Base-by-base conservation (phyloP, 352 stramenopile genomes). In the Phytopythium cucurbitacearum region DNA sequence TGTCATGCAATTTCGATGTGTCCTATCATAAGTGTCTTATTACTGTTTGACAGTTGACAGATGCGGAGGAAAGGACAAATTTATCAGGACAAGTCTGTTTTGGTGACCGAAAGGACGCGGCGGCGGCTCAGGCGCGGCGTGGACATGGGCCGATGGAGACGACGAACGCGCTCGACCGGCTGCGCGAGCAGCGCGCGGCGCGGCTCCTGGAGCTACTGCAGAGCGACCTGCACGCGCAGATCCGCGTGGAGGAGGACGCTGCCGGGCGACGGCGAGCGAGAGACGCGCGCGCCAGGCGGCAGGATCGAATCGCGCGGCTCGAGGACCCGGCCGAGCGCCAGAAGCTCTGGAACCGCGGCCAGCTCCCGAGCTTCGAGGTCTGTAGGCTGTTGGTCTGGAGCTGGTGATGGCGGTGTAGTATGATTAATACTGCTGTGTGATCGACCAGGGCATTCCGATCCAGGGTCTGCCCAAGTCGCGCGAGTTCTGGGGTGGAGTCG, bases 391-490 rank as follows among this genome's bases (percentile, higher is more conserved):
- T 48, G 44, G 4, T 10, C 12, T 50, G 12, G 12, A 0, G 10
- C 5, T 43, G 50, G 21, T 28, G 21, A 28, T 28, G 21, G 21
- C 21, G 21, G 21, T 4, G 9, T 4, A 7, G n/a, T n/a, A 3
- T 46, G 39, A 3, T n/a, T 28, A 44, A 7, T 1, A 13, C 7
- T 21, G 7, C 47, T 38, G 44, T 0, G 44, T 16, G 40, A 35
- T 46, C 40, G 45, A 11, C 8, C 10, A 87, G 76, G 73, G 65
- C 37, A 50, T 57, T 10, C 48, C 65, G 7, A 73, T 91, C 53
- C 67, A 70, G 44, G 69, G 63, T n/a, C 52, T 89, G 47, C 76
- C 81, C 12, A 88, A 91, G 59, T 57, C 64, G 28, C 72, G 81
- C 9, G 70, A 68, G 54, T 87, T 84, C 57, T 91, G 81, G 81